Percentiles rank a stretch among this genome's conserved stretches.
Evolutionary conservation across 129 eudicot species (phyloP).

Genomic region (Tagetes patula): DNA sequence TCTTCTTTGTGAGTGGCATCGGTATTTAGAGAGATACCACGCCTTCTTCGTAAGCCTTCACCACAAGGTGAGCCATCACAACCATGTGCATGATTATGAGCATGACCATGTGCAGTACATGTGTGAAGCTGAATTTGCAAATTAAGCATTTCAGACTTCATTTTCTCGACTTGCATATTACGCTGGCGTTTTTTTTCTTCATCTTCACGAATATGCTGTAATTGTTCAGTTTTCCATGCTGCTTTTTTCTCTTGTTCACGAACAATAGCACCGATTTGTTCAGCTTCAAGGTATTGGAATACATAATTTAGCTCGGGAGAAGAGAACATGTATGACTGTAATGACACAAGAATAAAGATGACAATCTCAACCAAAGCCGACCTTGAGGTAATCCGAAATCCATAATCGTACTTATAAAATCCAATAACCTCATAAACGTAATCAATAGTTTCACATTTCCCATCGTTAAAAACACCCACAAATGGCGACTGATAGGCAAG

Average conservation of each 20-base stretch:
- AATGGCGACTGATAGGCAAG: conserved; percentile 97
- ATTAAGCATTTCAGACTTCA: conserved; percentile 96
- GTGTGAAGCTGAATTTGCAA: conserved; percentile 82
- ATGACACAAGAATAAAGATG: conserved; percentile 83
- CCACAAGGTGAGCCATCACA: conserved; percentile 53
- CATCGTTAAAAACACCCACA: conserved; percentile 64
- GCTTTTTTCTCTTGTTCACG: conserved; percentile 96
- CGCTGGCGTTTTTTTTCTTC: conserved; percentile 89
- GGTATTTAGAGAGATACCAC: conserved; percentile 42
- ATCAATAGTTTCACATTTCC: conserved; percentile 80
- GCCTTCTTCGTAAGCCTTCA: conserved; percentile 76
- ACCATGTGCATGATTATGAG: conserved; percentile 20
- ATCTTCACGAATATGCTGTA: conserved; percentile 79
- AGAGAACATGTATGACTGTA: conserved; percentile 92
- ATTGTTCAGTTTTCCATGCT: conserved; percentile 94
- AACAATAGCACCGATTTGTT: conserved; percentile 97
- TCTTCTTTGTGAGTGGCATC: conserved; percentile 41
- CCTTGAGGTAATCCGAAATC: conserved; percentile 93
- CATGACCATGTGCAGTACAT: conserved; percentile 38
- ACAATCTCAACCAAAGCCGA: conserved; percentile 93
- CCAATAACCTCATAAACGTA: conserved; percentile 88
- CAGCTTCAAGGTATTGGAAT: conserved; percentile 96
- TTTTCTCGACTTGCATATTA: conserved; percentile 96
- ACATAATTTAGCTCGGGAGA: conserved; percentile 89
- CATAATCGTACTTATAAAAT: conserved; percentile 87